Base-by-base conservation (phyloP, 2,329 filamentous ascomycete species). In the Fusarium neocosmosporiellum region DNA sequence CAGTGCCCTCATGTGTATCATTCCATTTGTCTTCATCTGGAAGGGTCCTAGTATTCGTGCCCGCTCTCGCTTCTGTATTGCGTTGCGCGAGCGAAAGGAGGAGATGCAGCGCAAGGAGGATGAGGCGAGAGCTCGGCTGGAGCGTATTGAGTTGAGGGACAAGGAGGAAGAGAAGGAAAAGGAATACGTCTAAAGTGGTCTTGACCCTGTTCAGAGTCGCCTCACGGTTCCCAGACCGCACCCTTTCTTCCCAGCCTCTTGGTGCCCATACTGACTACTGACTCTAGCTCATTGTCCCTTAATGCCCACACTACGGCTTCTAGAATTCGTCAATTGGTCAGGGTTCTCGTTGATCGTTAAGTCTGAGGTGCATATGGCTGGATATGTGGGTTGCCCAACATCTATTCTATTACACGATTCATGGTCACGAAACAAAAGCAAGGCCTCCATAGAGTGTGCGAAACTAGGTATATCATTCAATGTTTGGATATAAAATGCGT, bases 11-110 rank as follows among this genome's bases (percentile, higher is more conserved):
- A 88, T 89, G 83, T 87, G 85, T 65, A 72, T 81, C 24, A 84
- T 88, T 7, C 87, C 87, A 0, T 88, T 87, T 70, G 59, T 88
- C 27, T 89, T 89, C 63, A 84, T 89, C 55, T 88, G 86, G 85
- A 86, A 88, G 71, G 87, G 87, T 3, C 84, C 86, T 46, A 79
- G 75, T 39, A 88, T 93, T 48, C 84, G 91, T 27, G 85, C 84
- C 27, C 85, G 86, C 13, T 90, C 87, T 59, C 86, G 83, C 67
- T 93, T 93, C 74, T 93, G 91, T 74, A 88, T 89, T 74, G 88
- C 88, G 54, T 78, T 93, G 63, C 83, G 83, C 62, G 81, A 87
- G 78, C 81, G 83, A 65, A 90, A 87, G 74, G 83, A 84, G 31
- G 84, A 87, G 71, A 80, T 86, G 81, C 78, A 82, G 62, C 78